Conservation (phyloP, 1,284 basidiomycete genomes). For the Apiotrichum sp. region DNA sequence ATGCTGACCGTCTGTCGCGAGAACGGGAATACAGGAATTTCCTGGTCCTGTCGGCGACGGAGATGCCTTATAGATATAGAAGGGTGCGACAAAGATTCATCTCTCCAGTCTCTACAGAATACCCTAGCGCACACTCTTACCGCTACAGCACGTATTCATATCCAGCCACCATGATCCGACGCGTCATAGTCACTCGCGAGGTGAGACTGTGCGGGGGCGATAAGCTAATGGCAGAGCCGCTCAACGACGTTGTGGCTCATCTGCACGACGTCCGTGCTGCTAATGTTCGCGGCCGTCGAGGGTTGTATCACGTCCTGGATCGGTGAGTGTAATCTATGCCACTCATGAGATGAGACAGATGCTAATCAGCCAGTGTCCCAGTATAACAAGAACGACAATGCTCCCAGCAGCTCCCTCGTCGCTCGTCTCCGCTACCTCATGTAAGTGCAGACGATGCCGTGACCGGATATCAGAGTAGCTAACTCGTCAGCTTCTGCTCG, state of each 20-base stretch:
- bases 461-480: not conserved
- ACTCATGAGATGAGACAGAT: not conserved
- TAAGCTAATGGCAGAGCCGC: not conserved
- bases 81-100: too few relatives aligned
- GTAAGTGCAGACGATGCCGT: not conserved
- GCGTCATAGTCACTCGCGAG: too few relatives aligned
- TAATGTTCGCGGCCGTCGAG: constrained; percentile 42
- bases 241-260: not conserved
- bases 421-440: constrained; percentile 42
- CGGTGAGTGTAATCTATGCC: not conserved
- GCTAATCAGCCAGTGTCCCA: constrained; percentile 18
- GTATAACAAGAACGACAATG: constrained; percentile 30
- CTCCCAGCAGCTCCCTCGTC: constrained; percentile 34
- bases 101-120: too few relatives aligned
- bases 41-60: too few relatives aligned
- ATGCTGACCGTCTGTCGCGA: too few relatives aligned
- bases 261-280: constrained; percentile 28
- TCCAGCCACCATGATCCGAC: not conserved
- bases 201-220: too few relatives aligned
- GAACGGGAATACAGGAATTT: too few relatives aligned
- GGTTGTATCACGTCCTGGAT: constrained; percentile 39
- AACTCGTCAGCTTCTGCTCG: constrained; percentile 30
- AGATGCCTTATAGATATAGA: too few relatives aligned
- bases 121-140: too few relatives aligned
- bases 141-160: too few relatives aligned